Evolutionary conservation across 2,329 filamentous ascomycete genomes (phyloP).

Genomic region (Cladosporium sp.): DNA sequence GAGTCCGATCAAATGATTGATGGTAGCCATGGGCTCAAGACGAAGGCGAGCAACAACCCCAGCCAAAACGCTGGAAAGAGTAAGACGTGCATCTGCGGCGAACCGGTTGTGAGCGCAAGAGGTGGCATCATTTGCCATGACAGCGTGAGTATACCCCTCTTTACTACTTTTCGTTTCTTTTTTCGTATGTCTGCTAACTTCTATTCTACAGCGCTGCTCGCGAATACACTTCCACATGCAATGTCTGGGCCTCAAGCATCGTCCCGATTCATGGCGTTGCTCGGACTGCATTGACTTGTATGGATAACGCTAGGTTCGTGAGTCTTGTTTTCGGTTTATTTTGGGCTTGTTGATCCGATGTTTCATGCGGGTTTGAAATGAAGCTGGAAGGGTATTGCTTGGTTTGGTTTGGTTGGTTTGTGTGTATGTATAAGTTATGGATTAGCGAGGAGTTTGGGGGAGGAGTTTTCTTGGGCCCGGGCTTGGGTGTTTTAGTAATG

Average conservation of each 20-base stretch:
- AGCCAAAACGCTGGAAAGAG: neutral
- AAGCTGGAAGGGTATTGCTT: too few relatives aligned
- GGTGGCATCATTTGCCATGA: slow-evolving; percentile 22
- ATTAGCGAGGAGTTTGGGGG: too few relatives aligned
- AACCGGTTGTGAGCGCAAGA: slow-evolving; percentile 9
- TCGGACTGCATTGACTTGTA: slow-evolving; percentile 20
- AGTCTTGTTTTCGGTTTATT: too few relatives aligned
- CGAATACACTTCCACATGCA: slow-evolving; percentile 21
- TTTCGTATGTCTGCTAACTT: neutral
- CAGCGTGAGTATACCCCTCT: slow-evolving; percentile 14
- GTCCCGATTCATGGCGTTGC: slow-evolving; percentile 19
- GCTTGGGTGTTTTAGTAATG: too few relatives aligned
- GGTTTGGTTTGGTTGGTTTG: too few relatives aligned
- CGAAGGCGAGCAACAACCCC: neutral
- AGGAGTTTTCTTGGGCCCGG: too few relatives aligned
- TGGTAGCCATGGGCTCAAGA: neutral
- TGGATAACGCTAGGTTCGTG: too few relatives aligned
- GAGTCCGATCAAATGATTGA: neutral
- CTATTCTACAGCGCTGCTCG: slow-evolving; percentile 14
- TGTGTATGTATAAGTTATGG: too few relatives aligned
- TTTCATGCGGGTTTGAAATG: too few relatives aligned
- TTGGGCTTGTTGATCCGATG: too few relatives aligned
- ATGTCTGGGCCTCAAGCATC: slow-evolving; percentile 21
- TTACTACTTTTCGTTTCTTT: neutral
- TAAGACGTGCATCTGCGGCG: slow-evolving; percentile 18